Base-by-base conservation (phyloP, 768 basidiomycete genomes). In the Lactarius indigo region DNA sequence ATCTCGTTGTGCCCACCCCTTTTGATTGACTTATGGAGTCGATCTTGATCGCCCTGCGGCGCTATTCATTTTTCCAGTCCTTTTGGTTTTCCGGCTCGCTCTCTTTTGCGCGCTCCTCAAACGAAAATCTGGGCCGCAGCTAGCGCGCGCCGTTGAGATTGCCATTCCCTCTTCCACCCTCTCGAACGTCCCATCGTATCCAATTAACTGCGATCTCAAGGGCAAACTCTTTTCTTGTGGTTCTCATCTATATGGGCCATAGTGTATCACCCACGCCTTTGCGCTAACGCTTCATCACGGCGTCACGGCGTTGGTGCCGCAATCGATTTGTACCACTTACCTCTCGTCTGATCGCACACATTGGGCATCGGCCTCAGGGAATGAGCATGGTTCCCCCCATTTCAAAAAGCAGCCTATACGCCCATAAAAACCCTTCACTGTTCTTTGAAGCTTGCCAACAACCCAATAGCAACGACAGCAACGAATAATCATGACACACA, bases 351-450 rank as follows among this genome's bases (percentile, higher is more conserved):
- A 56, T 64, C 41, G 33, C 26, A 28, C 52, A 5, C 41, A 12
- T 33, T 35, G 2, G 2, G 8, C n/a, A 18, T n/a, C 33, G 20
- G 28, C 66, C 63, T 60, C 42, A 1, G 62, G 47, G 50, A 5
- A 23, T 47, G 23, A n/a, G 62, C 66, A 56, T 64, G 62, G 41
- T 31, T 23, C 23, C 50, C 23, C 50, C 20, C 50, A 28, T 31
- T 64, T 55, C 9, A 59, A 63, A 67, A 59, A 10, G 31, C 56
- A 33, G 31, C 15, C 26, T 9, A 13, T 28, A 55, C 20, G 55
- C n/a, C 20, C 5, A 39, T 13, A 17, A 59, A 59, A 30, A 28
- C 28, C 31, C 30, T 23, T 12, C 23, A 33, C 55, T 15, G 30
- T 41, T 4, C 30, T 50, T 26, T 20, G 8, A 41, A 18, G 13